Evolutionary conservation across 345 rosid genomes (phyloP).

Genomic region (Schrenkiella parvula): DNA sequence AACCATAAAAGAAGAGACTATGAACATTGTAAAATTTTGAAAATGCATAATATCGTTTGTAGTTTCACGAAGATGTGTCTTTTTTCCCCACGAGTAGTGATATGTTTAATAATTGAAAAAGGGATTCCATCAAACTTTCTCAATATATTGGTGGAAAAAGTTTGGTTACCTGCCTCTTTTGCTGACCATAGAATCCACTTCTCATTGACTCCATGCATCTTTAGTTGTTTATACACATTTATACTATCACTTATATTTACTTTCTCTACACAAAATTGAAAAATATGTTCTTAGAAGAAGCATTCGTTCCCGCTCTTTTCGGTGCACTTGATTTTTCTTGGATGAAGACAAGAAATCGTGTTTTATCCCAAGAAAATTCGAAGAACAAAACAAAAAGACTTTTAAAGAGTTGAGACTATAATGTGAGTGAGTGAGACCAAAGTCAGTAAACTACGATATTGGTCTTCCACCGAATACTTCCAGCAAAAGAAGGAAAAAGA

Average conservation of each 20-base stretch:
- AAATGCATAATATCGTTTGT: no score
- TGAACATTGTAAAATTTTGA: no score
- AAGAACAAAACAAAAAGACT: constrained; percentile 31
- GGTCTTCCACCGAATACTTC: constrained; percentile 25
- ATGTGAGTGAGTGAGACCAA: constrained; percentile 33
- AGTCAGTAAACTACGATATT: constrained; percentile 30
- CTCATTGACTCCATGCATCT: constrained; percentile 27
- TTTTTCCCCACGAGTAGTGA: constrained; percentile 10
- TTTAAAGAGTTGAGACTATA: constrained; percentile 4
- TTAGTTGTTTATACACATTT: constrained; percentile 4
- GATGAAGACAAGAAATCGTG: constrained; percentile 25
- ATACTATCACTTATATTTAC: neutral
- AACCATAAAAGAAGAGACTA: no score
- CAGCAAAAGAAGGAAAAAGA: neutral
- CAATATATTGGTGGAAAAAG: constrained; percentile 20
- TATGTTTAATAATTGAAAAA: constrained; percentile 26
- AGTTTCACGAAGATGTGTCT: constrained; percentile 1
- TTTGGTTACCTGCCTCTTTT: constrained; percentile 32
- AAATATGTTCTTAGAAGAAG: constrained; percentile 8
- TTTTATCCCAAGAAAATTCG: constrained; percentile 27
- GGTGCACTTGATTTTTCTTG: constrained; percentile 25
- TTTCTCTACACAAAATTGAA: neutral
- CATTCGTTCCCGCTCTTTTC: constrained; percentile 36
- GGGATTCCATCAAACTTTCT: constrained; percentile 14
- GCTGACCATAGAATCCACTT: constrained; percentile 37